Evolutionary conservation across 371 early-diverging fungal genomes (phyloP), one percentile per base, ranked within the genome.

Genomic region (Rhizopus delemar): DNA sequence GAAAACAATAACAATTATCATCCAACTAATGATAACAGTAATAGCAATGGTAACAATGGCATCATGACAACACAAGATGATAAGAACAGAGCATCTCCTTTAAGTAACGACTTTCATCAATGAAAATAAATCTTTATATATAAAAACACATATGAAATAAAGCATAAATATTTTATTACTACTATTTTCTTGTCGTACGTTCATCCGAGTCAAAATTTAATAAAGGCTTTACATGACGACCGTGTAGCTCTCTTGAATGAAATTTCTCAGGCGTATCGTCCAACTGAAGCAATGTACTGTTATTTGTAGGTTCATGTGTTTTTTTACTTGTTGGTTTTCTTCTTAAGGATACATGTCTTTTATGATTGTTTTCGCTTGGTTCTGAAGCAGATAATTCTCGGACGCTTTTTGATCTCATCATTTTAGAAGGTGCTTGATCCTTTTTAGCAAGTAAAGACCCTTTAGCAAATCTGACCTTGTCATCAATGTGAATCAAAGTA

Each of bases 191-290:
- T 22, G 48, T 22, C 22, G 22, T 22, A 38, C 39, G 39, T 13
- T 57, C 51, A 41, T 56, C 52, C 22, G 65, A 45, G 41, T 66
- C 68, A 66, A 78, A 78, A 46, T 73, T 71, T 43, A 78, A 41
- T 28, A 80, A 57, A 7, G 80, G 80, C 39, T 80, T 80, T 12
- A 77, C 69, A 52, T 80, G 77, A 31, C 80, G 62, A 13, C 70
- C 69, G 51, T 71, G 64, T 31, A 77, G 56, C n/a, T 67, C 59
- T 53, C 66, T 63, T 12, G 80, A 66, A 62, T 80, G 77, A 16
- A 63, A 57, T 34, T 64, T 70, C 56, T 77, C 80, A 4, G 71
- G 77, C 8, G 73, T 65, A n/a, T 63, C 66, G 13, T 76, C 66
- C 43, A 73, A 49, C 41, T 64, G 65, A 16, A 80, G 61, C 41